Evolutionary conservation across 169 alveolate species (phyloP).

Genomic region (Plasmodium knowlesi): DNA sequence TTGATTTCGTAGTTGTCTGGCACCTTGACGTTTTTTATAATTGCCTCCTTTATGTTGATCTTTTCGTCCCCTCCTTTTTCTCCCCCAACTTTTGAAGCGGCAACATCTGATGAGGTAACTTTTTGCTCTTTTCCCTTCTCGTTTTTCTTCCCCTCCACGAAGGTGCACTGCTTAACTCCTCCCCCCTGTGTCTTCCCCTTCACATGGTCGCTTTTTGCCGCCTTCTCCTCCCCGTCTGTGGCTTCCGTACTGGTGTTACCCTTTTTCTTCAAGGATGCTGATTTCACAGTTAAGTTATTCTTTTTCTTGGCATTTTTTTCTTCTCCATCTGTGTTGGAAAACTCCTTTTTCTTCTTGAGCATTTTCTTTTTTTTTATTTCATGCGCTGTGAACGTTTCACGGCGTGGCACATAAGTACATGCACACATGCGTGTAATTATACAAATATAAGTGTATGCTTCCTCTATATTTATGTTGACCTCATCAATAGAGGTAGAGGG

Average conservation of each 20-base stretch:
- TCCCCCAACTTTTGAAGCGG: background rate
- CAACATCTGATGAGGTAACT: background rate
- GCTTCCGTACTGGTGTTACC: background rate
- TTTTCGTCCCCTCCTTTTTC: constrained; percentile 21
- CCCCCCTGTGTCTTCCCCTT: background rate
- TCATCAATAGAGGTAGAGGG: background rate
- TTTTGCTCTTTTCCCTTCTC: background rate
- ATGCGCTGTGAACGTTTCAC: background rate
- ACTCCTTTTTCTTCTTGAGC: constrained; percentile 55
- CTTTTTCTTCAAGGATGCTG: constrained; percentile 5
- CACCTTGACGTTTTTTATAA: constrained; percentile 64
- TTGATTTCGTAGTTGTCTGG: constrained; percentile 91
- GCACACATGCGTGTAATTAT: background rate
- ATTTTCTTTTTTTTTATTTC: background rate
- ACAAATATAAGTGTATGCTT: background rate
- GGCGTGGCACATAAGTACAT: background rate
- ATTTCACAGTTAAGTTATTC: background rate
- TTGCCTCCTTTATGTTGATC: constrained; percentile 65
- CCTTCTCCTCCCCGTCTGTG: constrained; percentile 11
- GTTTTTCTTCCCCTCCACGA: background rate
- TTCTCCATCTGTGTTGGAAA: constrained; percentile 4
- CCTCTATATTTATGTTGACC: background rate
- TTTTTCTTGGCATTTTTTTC: constrained; percentile 28
- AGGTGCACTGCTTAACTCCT: background rate
- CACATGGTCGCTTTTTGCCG: background rate